Percentiles rank a stretch among this genome's conserved stretches.
These are phyloP conservation scores for Dendrobium officinale DNA, from an alignment of 106 monocot species.

Conservation along the genomic window DNA sequence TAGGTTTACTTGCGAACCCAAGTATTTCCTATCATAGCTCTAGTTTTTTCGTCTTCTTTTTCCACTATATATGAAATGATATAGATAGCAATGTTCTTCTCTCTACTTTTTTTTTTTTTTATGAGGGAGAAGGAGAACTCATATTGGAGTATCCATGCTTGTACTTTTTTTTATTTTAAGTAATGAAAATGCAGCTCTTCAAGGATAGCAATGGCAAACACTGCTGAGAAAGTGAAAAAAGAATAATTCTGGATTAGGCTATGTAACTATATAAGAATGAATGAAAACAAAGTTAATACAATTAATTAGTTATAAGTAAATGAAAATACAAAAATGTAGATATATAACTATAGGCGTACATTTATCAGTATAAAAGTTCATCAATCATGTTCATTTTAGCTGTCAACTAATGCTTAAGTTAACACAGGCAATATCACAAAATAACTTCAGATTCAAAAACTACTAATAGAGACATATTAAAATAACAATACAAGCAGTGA, in stretches of 20 bases:
- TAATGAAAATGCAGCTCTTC: too few relatives aligned
- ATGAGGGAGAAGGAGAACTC: too few relatives aligned
- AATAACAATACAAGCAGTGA: neutral
- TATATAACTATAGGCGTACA: neutral
- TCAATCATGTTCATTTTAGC: neutral
- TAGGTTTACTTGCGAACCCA: too few relatives aligned
- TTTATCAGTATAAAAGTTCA: neutral
- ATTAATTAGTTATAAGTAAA: neutral
- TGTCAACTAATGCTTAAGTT: neutral
- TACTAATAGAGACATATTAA: neutral
- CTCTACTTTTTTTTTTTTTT: too few relatives aligned
- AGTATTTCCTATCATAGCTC: too few relatives aligned
- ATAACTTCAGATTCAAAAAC: neutral
- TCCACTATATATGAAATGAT: too few relatives aligned
- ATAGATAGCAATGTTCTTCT: too few relatives aligned
- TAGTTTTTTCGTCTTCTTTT: too few relatives aligned
- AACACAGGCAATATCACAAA: neutral
- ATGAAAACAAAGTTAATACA: neutral
- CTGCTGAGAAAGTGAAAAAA: neutral
- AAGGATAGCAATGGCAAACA: neutral
- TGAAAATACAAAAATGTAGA: neutral
- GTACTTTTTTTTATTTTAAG: too few relatives aligned
- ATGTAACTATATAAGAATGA: neutral
- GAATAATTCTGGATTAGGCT: neutral
- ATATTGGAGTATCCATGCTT: too few relatives aligned